Conservation (phyloP, 2,329 filamentous ascomycete species). For the Rhynchosporium graminicola region DNA sequence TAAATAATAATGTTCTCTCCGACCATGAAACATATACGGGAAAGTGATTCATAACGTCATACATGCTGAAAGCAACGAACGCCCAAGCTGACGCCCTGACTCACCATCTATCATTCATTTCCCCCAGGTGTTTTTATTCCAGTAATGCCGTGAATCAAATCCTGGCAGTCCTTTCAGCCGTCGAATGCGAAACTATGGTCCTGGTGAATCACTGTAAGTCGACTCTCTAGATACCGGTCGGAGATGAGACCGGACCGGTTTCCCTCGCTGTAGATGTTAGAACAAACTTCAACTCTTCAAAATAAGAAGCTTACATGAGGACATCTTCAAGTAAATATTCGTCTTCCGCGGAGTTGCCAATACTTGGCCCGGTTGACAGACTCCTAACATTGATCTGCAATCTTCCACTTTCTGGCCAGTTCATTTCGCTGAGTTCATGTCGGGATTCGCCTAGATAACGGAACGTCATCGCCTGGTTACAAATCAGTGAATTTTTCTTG, state of each 20-base stretch:
- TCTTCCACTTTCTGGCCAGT: constrained; percentile 2
- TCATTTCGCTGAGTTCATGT: background rate
- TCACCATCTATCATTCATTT: too few species aligned
- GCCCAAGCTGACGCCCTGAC: too few species aligned
- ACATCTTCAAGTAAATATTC: constrained; percentile 6
- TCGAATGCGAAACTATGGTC: too few species aligned
- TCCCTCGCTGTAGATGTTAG: background rate
- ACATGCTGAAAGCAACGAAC: too few species aligned
- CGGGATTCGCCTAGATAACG: background rate
- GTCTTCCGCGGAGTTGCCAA: constrained; percentile 8
- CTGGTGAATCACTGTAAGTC: constrained; percentile 2
- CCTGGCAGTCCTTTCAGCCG: too few species aligned
- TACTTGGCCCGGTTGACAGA: background rate
- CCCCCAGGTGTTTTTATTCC: too few species aligned
- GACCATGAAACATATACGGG: too few species aligned
- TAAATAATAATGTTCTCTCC: too few species aligned
- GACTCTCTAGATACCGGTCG: constrained; percentile 1
- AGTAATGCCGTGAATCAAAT: too few species aligned
- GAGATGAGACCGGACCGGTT: background rate
- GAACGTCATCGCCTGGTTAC: background rate
- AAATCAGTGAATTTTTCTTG: background rate
- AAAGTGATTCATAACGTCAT: too few species aligned
- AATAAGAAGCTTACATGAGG: background rate
- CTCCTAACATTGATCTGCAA: background rate
- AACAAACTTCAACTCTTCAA: background rate